Evolutionary conservation across 1,284 basidiomycete genomes (phyloP).

Genomic region (Peniophora sp.): DNA sequence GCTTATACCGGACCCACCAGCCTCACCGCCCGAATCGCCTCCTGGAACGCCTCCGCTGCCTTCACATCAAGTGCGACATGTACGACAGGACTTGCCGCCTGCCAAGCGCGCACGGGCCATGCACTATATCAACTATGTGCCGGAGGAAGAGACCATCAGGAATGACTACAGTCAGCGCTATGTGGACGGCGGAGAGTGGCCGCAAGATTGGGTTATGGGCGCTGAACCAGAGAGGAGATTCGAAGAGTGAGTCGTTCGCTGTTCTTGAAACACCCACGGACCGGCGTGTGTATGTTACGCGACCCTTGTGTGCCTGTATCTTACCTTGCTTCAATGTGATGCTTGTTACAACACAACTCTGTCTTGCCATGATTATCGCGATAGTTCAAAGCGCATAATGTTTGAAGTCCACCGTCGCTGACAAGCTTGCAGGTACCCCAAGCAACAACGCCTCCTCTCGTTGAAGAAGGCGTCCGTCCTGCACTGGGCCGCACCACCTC

Average conservation of each 20-base stretch:
- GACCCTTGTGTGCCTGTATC: too few species aligned
- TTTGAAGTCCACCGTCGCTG: neutral
- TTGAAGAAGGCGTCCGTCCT: conserved; percentile 73
- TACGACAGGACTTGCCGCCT: conserved; percentile 53
- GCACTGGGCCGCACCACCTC: conserved; percentile 53
- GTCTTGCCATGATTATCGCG: too few species aligned
- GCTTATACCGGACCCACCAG: conserved; percentile 35
- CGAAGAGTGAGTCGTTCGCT: conserved; percentile 67
- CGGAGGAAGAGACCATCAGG: conserved; percentile 89
- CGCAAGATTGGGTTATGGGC: conserved; percentile 86
- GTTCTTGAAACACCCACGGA: too few species aligned
- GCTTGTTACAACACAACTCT: too few species aligned
- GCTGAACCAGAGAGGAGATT: conserved; percentile 82
- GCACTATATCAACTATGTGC: conserved; percentile 71
- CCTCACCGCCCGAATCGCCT: conserved; percentile 35
- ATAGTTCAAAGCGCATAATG: too few species aligned
- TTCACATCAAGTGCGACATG: conserved; percentile 25
- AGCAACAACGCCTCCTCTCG: conserved; percentile 74
- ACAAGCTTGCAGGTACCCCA: conserved; percentile 68
- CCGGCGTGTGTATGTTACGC: too few species aligned
- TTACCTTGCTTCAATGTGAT: too few species aligned
- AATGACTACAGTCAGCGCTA: conserved; percentile 93
- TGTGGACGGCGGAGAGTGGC: conserved; percentile 85
- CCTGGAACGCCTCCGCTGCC: conserved; percentile 38
- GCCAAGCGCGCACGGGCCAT: conserved; percentile 62